phyloP scores from a whole-genome alignment of 1,284 basidiomycete species.

The Microbotryum lychnidis-dioicae region DNA sequence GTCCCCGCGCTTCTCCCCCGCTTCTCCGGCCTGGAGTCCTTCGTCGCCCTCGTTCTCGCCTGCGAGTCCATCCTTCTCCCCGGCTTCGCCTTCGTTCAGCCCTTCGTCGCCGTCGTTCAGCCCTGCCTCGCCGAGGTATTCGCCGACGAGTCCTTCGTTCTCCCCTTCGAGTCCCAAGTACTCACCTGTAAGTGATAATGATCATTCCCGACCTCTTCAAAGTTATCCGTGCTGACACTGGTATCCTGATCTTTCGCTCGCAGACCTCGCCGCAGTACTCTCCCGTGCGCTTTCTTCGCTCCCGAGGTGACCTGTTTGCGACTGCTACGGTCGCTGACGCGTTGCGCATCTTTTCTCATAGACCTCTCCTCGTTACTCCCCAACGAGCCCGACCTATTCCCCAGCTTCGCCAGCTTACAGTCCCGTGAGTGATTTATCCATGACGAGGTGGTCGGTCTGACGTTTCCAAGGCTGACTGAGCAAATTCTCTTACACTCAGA shows the following conservation, averaged over 20 bases:
- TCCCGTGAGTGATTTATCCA: too few relatives aligned
- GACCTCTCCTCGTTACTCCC: constrained; percentile 51
- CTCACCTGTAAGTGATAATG: constrained; percentile 47
- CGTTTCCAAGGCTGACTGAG: constrained; percentile 1
- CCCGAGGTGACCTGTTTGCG: too few relatives aligned
- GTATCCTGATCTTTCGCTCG: constrained; percentile 24
- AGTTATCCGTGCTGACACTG: too few relatives aligned
- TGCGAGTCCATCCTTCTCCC: constrained; percentile 26
- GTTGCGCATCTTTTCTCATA: constrained; percentile 45
- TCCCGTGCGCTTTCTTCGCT: neutral
- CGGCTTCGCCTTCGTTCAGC: constrained; percentile 8
- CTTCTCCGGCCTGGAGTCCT: constrained; percentile 73
- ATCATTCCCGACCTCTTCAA: constrained; percentile 67
- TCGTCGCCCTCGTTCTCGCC: constrained; percentile 79
- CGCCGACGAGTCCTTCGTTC: constrained; percentile 33
- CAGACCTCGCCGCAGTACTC: constrained; percentile 18
- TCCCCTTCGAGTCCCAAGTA: constrained; percentile 47
- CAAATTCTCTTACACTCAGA: constrained; percentile 23
- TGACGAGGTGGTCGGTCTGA: neutral
- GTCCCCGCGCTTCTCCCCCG: constrained; percentile 70
- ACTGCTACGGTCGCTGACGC: constrained; percentile 65
- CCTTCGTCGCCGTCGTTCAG: constrained; percentile 4
- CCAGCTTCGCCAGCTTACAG: constrained; percentile 36
- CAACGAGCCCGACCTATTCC: constrained; percentile 41
- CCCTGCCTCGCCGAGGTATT: constrained; percentile 36